phyloP scores from a whole-genome alignment of 1,284 basidiomycete species.

The Phlebopus sp. region DNA sequence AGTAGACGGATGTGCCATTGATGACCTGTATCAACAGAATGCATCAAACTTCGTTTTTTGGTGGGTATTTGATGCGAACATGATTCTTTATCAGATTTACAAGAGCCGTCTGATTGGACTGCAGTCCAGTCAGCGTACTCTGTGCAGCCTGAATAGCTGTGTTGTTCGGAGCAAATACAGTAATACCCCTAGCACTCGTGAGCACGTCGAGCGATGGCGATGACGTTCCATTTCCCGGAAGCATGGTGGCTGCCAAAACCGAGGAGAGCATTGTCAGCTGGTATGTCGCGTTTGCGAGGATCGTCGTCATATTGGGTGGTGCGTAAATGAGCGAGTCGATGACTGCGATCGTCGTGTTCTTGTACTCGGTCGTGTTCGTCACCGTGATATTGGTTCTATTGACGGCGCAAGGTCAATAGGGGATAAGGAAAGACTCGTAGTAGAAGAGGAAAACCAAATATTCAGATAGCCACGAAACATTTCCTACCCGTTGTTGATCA shows the following conservation, averaged over 20 bases:
- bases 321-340: constrained; percentile 53
- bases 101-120: constrained; percentile 47
- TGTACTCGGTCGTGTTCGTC: constrained; percentile 42
- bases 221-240: constrained; percentile 31
- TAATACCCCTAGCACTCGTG: constrained; percentile 51
- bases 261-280: constrained; percentile 27
- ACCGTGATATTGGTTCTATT: constrained; percentile 45
- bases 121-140: constrained; percentile 35
- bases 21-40: constrained; percentile 44
- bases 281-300: constrained; percentile 36
- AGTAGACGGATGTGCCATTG: constrained; percentile 70
- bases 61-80: constrained; percentile 35
- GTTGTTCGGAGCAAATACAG: constrained; percentile 67
- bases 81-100: constrained; percentile 58
- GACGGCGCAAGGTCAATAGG: not conserved
- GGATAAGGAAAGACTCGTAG: no score
- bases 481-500: constrained; percentile 55
- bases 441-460: not conserved
- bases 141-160: constrained; percentile 43
- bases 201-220: constrained; percentile 41
- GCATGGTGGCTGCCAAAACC: constrained; percentile 18
- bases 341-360: constrained; percentile 50
- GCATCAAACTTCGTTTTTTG: not conserved
- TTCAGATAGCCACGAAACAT: no score
- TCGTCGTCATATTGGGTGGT: constrained; percentile 48